phyloP scores from a whole-genome alignment of 2,329 filamentous ascomycete species.

The Scopulariopsis brevicaulis region DNA sequence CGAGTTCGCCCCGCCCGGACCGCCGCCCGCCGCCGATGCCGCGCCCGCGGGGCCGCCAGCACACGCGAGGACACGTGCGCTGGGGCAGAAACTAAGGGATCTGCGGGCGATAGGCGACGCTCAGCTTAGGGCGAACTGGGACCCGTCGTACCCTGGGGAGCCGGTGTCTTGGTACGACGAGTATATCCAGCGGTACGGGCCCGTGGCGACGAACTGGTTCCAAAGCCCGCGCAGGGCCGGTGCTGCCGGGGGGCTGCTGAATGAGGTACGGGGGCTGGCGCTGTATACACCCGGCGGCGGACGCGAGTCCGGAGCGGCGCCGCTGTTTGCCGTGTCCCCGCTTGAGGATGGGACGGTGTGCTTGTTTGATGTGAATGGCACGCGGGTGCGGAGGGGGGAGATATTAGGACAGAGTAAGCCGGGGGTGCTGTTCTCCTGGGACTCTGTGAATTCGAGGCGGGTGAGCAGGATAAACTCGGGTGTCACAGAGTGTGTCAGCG shows the following conservation, averaged over 20 bases:
- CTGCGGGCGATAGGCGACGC: not conserved
- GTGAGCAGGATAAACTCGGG: constrained; percentile 60
- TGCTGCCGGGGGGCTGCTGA: constrained; percentile 28
- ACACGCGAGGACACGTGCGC: not conserved
- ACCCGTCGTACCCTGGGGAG: constrained; percentile 64
- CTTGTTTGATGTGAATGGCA: constrained; percentile 66
- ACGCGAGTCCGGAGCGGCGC: constrained; percentile 29
- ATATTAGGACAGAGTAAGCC: constrained; percentile 55
- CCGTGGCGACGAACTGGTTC: constrained; percentile 67
- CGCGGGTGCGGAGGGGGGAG: constrained; percentile 40
- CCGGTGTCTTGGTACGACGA: constrained; percentile 77
- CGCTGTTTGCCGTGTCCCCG: constrained; percentile 56
- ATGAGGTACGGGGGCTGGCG: constrained; percentile 65
- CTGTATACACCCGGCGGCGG: constrained; percentile 38
- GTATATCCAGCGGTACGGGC: constrained; percentile 72
- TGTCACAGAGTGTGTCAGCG: constrained; percentile 72
- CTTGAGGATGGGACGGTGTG: constrained; percentile 79
- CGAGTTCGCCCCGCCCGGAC: not conserved
- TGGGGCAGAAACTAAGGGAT: not conserved
- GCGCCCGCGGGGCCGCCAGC: not conserved
- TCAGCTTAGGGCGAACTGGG: constrained; percentile 68
- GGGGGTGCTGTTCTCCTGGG: constrained; percentile 53
- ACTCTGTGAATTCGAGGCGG: constrained; percentile 29
- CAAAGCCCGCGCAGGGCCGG: constrained; percentile 43
- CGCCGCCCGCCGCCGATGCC: not conserved